A percentile compares a stretch with the other conserved stretches of the same genome.
These are phyloP conservation scores for Heterobasidion parviporum DNA, from an alignment of 1,284 basidiomycete genomes.

Conservation along the genomic window DNA sequence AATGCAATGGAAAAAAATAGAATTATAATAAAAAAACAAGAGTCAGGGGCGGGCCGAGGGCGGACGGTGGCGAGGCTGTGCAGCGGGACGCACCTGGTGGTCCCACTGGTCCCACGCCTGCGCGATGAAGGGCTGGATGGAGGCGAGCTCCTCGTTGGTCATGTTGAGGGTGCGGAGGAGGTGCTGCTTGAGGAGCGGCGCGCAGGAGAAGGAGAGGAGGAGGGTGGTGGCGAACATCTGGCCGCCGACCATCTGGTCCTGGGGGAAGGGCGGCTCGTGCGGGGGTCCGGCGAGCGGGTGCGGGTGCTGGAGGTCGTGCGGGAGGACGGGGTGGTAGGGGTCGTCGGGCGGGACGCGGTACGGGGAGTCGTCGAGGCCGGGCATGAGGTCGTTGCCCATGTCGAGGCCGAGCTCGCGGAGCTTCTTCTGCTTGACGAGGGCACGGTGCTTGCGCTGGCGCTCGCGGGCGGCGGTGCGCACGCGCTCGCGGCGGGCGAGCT, in stretches of 20 bases:
- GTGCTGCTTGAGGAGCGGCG: constrained; percentile 64
- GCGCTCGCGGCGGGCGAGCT: constrained; percentile 53
- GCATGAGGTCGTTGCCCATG: constrained; percentile 60
- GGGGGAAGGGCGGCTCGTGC: constrained; percentile 28
- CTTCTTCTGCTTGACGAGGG: constrained; percentile 66
- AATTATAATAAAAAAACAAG: not conserved
- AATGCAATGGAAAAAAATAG: constrained; percentile 1
- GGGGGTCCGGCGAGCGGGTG: constrained; percentile 10
- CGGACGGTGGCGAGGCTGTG: constrained; percentile 6
- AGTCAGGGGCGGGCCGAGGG: constrained; percentile 2
- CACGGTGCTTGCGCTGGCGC: constrained; percentile 71
- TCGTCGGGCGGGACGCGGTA: constrained; percentile 51
- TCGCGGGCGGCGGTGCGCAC: constrained; percentile 67
- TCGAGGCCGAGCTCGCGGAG: constrained; percentile 70
- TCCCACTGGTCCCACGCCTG: constrained; percentile 81
- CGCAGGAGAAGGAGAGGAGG: constrained; percentile 62
- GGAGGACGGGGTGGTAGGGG: constrained; percentile 43
- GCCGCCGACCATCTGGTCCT: constrained; percentile 37
- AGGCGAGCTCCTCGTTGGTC: constrained; percentile 69
- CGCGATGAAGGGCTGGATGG: constrained; percentile 68
- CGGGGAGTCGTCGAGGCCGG: constrained; percentile 51
- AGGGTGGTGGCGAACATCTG: constrained; percentile 69
- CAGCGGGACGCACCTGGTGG: constrained; percentile 44
- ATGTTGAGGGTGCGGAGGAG: constrained; percentile 62
- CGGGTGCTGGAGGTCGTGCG: constrained; percentile 36